phyloP scores from a whole-genome alignment of 116 monocot species.

The Cymodocea nodosa region DNA sequence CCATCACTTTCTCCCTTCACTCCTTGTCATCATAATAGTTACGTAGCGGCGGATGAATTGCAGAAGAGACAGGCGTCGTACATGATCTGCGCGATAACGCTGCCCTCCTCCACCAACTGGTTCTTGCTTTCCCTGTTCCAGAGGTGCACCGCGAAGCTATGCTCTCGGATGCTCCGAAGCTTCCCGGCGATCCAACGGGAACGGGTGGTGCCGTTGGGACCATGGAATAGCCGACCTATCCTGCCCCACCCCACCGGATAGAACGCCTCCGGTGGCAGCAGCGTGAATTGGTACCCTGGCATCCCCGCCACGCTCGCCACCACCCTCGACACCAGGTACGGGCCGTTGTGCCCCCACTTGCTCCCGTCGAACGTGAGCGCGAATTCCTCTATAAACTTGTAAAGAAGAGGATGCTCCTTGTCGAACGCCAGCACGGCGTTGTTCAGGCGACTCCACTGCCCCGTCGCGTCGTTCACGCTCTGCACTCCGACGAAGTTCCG shows the following conservation, averaged over 20 bases:
- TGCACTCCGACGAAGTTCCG: conserved; percentile 68
- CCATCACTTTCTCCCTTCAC: too few relatives aligned
- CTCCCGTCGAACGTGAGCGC: conserved; percentile 56
- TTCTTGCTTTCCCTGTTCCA: conserved; percentile 61
- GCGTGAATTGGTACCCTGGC: conserved; percentile 20
- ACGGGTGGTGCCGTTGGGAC: conserved; percentile 11
- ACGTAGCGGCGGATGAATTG: conserved; percentile 23
- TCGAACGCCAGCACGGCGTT: conserved; percentile 80
- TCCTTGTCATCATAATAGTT: too few relatives aligned
- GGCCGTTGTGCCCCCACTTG: conserved; percentile 81
- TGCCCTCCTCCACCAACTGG: conserved; percentile 45
- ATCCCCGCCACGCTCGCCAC: conserved; percentile 21
- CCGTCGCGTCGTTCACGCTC: conserved; percentile 17
- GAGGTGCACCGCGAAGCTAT: conserved; percentile 58
- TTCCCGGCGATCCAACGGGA: conserved; percentile 28
- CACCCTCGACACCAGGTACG: conserved; percentile 76
- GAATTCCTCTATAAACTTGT: conserved; percentile 64
- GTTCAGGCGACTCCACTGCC: conserved; percentile 71
- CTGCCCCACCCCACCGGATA: conserved; percentile 64
- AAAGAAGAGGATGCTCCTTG: conserved; percentile 41
- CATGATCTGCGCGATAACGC: conserved; percentile 38
- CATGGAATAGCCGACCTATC: conserved; percentile 30
- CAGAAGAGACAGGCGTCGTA: conserved; percentile 41
- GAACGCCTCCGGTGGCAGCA: conserved; percentile 48
- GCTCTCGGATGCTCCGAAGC: conserved; percentile 17